phyloP scores from a whole-genome alignment of 805 yeast genomes.

The Nakazawaea ernobii region DNA sequence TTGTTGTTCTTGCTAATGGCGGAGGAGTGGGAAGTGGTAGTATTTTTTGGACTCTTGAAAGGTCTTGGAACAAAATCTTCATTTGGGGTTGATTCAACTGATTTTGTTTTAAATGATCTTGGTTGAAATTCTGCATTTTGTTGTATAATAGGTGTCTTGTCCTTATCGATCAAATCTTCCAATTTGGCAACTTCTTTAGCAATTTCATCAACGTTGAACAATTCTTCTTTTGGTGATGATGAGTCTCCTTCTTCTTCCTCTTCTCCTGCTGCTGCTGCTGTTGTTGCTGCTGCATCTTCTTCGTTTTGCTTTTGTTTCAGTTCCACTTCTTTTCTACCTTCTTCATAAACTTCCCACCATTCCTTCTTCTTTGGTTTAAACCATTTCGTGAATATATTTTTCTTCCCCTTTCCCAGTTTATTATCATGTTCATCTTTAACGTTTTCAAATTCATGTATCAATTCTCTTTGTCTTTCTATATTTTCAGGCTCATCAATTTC shows the following conservation, averaged over 20 bases:
- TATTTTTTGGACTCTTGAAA: slow-evolving; percentile 1
- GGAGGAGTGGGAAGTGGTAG: no score
- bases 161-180: slow-evolving; percentile 28
- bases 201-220: slow-evolving; percentile 42
- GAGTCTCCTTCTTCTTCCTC: slow-evolving; percentile 16
- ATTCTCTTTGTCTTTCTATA: slow-evolving; percentile 78
- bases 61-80: slow-evolving; percentile 1
- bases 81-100: slow-evolving; percentile 2
- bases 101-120: slow-evolving; percentile 5
- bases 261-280: slow-evolving; percentile 15
- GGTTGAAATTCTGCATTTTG: slow-evolving; percentile 4
- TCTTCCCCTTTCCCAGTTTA: slow-evolving; percentile 20
- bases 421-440: slow-evolving; percentile 59
- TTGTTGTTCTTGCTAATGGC: background rate
- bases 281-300: slow-evolving; percentile 17
- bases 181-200: slow-evolving; percentile 38
- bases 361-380: slow-evolving; percentile 42
- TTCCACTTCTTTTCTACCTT: slow-evolving; percentile 27
- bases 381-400: slow-evolving; percentile 45
- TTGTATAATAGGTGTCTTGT: slow-evolving; percentile 10
- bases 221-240: slow-evolving; percentile 24
- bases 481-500: slow-evolving; percentile 97
- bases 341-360: slow-evolving; percentile 54
- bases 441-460: slow-evolving; percentile 81
- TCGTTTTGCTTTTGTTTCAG: slow-evolving; percentile 16